Evolutionary conservation across 177 flowering plant species (phyloP).

Genomic region (Viscum album): DNA sequence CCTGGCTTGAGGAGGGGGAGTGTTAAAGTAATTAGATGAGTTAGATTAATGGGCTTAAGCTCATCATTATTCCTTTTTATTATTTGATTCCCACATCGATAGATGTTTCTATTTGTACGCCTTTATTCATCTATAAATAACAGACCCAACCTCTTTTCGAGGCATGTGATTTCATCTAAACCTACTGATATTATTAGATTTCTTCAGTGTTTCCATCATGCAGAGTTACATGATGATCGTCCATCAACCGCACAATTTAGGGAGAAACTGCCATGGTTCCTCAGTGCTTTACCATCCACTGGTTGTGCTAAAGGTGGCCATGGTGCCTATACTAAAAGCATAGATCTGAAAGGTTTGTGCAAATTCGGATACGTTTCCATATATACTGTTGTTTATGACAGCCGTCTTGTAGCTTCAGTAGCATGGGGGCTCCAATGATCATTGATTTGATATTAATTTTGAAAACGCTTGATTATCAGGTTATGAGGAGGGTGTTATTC

Average conservation of each 20-base stretch:
- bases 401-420: no score
- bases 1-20: no score
- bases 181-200: slow-evolving; percentile 4
- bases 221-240: slow-evolving; percentile 48
- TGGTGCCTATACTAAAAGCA: slow-evolving; percentile 61
- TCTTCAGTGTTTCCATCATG: slow-evolving; percentile 55
- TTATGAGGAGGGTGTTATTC: slow-evolving; percentile 50
- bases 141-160: neutral
- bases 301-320: slow-evolving; percentile 78
- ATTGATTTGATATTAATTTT: neutral
- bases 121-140: neutral
- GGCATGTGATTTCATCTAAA: no score
- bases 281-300: slow-evolving; percentile 54
- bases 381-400: neutral
- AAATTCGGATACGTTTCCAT: neutral
- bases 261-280: slow-evolving; percentile 75
- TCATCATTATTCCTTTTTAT: neutral
- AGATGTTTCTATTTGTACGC: no score
- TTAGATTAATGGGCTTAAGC: no score
- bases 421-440: no score
- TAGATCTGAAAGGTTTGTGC: slow-evolving; percentile 42
- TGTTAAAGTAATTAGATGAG: no score
- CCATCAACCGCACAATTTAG: slow-evolving; percentile 53
- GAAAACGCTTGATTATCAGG: slow-evolving; percentile 22
- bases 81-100: no score